These are phyloP conservation scores for Trichoderma polysporum DNA, from an alignment of 2,329 filamentous ascomycete genomes.

Conservation along the genomic window DNA sequence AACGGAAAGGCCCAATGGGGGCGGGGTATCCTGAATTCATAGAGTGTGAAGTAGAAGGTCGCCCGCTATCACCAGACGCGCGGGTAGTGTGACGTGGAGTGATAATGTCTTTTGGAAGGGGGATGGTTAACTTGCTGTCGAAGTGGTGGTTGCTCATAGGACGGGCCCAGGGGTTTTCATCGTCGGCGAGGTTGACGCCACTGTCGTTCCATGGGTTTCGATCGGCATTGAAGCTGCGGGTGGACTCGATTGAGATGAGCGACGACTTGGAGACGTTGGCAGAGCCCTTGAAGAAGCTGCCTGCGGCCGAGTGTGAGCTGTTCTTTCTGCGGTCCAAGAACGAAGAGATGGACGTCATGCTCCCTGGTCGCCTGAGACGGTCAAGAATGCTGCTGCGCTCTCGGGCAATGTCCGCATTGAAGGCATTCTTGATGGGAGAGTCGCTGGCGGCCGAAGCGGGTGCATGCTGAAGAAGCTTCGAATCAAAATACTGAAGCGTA, in stretches of 20 bases:
- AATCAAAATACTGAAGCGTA: slow-evolving; percentile 93
- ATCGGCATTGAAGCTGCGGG: slow-evolving; percentile 84
- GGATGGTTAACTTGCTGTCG: slow-evolving; percentile 61
- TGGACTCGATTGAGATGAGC: slow-evolving; percentile 92
- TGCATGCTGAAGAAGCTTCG: slow-evolving; percentile 91
- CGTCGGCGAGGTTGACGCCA: slow-evolving; percentile 88
- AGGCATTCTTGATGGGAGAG: slow-evolving; percentile 82
- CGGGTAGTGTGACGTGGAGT: slow-evolving; percentile 82
- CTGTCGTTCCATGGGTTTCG: slow-evolving; percentile 98
- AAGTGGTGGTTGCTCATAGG: slow-evolving; percentile 66
- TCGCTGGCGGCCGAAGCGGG: slow-evolving; percentile 78
- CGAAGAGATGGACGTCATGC: slow-evolving; percentile 92
- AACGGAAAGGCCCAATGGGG: slow-evolving; percentile 88
- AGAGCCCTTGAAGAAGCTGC: slow-evolving; percentile 89
- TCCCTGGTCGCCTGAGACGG: slow-evolving; percentile 88
- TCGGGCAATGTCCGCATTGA: slow-evolving; percentile 75
- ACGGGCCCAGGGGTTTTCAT: slow-evolving; percentile 70
- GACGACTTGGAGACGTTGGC: slow-evolving; percentile 92
- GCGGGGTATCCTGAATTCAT: slow-evolving; percentile 94
- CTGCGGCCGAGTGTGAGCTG: slow-evolving; percentile 76
- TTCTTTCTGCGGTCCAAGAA: slow-evolving; percentile 96
- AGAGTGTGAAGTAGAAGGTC: slow-evolving; percentile 93
- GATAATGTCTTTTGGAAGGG: slow-evolving; percentile 73
- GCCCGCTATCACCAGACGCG: slow-evolving; percentile 85
- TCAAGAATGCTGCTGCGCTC: slow-evolving; percentile 86